Conservation (phyloP, 129 eudicot species). For the Cynara cardunculus region DNA sequence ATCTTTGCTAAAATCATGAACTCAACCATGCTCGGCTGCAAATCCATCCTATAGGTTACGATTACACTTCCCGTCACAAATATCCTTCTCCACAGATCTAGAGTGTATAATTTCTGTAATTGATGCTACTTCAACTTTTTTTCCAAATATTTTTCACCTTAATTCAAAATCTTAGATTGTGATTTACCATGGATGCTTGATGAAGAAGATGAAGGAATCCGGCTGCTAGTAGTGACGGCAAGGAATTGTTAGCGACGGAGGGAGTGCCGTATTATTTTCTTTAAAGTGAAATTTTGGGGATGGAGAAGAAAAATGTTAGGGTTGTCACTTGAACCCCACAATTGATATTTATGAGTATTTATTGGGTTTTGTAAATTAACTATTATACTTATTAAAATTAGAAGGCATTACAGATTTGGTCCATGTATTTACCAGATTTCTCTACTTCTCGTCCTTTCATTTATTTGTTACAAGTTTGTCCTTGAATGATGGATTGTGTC, state of each 20-base stretch:
- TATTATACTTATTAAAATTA: too few relatives aligned
- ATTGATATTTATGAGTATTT: background rate
- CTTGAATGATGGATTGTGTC: background rate
- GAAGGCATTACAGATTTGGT: too few relatives aligned
- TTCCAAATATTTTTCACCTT: background rate
- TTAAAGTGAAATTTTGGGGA: conserved; percentile 15
- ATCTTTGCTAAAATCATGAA: conserved; percentile 17
- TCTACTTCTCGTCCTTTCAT: background rate
- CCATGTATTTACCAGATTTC: background rate
- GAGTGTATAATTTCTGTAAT: background rate
- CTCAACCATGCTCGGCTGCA: background rate
- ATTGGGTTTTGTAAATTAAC: too few relatives aligned
- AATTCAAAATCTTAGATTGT: background rate
- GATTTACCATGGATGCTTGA: background rate
- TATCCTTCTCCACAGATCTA: conserved; percentile 10
- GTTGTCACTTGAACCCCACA: background rate
- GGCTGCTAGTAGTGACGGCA: conserved; percentile 4
- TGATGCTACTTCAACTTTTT: background rate
- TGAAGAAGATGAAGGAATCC: background rate
- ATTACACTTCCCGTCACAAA: conserved; percentile 1
- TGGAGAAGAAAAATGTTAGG: background rate
- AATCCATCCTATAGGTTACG: background rate
- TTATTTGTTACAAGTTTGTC: background rate
- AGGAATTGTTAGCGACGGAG: conserved; percentile 13
- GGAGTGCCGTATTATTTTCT: background rate